Evolutionary conservation across 495 filamentous ascomycete genomes (phyloP).

Genomic region (Podospora anserina): DNA sequence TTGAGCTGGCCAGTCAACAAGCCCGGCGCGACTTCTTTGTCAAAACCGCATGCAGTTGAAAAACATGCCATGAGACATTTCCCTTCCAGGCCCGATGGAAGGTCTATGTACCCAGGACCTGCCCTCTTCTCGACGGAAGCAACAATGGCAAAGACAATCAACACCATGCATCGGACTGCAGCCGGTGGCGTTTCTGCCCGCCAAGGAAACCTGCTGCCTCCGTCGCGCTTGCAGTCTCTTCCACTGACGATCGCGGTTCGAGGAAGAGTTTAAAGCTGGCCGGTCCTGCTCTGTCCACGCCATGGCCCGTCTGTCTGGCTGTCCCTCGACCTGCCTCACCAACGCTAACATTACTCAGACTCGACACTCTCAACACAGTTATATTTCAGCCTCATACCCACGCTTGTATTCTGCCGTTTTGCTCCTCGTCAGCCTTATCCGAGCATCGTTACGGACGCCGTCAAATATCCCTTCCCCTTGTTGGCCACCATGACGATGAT

Average conservation of each 20-base stretch:
- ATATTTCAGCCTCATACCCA: neutral
- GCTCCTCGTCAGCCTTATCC: slow-evolving; percentile 9
- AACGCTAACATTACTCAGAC: neutral
- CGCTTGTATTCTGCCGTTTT: neutral
- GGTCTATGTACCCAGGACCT: neutral
- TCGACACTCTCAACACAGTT: neutral
- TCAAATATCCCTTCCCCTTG: neutral
- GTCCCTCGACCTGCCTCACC: neutral
- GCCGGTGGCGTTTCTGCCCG: neutral
- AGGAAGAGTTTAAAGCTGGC: slow-evolving; percentile 2
- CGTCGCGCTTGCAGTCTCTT: neutral
- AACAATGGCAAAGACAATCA: slow-evolving; percentile 1
- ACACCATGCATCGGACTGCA: neutral
- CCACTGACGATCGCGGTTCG: neutral
- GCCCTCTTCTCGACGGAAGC: neutral
- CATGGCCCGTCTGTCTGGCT: neutral
- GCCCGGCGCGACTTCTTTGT: neutral
- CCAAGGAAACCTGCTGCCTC: neutral
- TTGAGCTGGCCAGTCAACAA: neutral
- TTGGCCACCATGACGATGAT: slow-evolving; percentile 7
- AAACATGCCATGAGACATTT: neutral
- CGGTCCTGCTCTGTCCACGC: neutral
- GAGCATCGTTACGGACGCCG: slow-evolving; percentile 7
- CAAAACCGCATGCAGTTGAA: neutral
- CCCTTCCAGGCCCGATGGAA: neutral